Conservation (phyloP, 23 red algal species). For the Gracilaria gracilis region DNA sequence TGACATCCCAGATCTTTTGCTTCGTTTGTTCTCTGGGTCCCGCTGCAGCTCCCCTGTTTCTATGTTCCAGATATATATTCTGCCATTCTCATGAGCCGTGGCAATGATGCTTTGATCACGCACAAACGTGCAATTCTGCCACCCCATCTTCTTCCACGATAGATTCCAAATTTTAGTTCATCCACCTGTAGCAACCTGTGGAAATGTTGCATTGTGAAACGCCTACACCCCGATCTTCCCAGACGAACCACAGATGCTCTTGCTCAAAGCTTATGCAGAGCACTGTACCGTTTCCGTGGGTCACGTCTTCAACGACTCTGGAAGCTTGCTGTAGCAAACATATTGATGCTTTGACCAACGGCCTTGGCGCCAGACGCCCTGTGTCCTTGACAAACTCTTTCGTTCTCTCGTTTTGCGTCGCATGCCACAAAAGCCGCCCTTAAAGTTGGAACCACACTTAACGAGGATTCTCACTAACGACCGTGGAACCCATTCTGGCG, state of each 20-base stretch:
- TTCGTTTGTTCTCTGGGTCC: neutral
- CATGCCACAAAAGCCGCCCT: slow-evolving; percentile 18
- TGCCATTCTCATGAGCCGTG: neutral
- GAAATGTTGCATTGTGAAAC: neutral
- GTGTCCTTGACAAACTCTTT: neutral
- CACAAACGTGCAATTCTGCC: neutral
- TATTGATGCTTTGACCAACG: slow-evolving; percentile 22
- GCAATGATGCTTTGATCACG: neutral
- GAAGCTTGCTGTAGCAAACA: slow-evolving; percentile 10
- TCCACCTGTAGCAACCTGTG: neutral
- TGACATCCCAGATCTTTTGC: neutral
- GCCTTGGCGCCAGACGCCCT: neutral
- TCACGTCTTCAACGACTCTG: neutral
- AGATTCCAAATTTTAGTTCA: neutral
- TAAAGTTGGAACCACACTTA: slow-evolving; percentile 15
- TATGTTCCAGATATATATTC: neutral
- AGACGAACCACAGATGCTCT: neutral
- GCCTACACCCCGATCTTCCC: neutral
- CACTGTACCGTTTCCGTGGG: neutral
- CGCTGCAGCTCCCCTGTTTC: neutral
- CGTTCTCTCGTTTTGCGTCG: slow-evolving; percentile 18
- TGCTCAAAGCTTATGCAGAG: neutral
- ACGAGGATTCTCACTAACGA: neutral
- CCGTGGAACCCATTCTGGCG: neutral
- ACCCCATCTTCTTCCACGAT: neutral